Evolutionary conservation across 2,329 filamentous ascomycete species (phyloP).

Genomic region (Penicillium italicum): DNA sequence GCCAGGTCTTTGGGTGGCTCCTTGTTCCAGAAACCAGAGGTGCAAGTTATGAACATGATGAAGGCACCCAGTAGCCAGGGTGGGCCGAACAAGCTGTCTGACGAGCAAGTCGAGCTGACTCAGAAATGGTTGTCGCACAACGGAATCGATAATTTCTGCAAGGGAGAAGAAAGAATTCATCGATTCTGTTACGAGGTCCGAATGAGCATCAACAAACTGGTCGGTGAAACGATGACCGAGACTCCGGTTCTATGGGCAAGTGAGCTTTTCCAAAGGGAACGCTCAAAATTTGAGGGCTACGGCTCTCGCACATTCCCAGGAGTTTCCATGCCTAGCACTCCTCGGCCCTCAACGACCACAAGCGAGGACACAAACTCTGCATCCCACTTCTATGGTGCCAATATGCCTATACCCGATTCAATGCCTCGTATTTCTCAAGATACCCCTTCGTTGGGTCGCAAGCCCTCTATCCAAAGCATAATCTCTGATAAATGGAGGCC

Average conservation of each 20-base stretch:
- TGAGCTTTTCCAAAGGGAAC: conserved; percentile 76
- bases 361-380: conserved; percentile 41
- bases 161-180: conserved; percentile 90
- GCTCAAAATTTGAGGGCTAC: conserved; percentile 42
- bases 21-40: conserved; percentile 75
- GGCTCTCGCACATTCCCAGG: conserved; percentile 36
- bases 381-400: conserved; percentile 26
- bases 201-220: conserved; percentile 77
- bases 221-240: conserved; percentile 78
- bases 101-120: conserved; percentile 87
- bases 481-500: conserved; percentile 63
- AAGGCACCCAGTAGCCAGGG: conserved; percentile 79
- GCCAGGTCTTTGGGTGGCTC: conserved; percentile 50
- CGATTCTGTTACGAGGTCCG: conserved; percentile 89
- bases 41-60: conserved; percentile 81
- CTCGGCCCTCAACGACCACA: conserved; percentile 44
- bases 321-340: conserved; percentile 45
- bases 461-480: conserved; percentile 66
- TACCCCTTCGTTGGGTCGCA: conserved; percentile 46
- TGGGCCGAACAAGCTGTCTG: conserved; percentile 91
- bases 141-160: conserved; percentile 87
- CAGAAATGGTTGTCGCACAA: conserved; percentile 75
- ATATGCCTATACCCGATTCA: conserved; percentile 31
- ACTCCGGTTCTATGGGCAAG: conserved; percentile 90
- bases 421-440: conserved; percentile 34